A percentile compares a stretch with the other conserved stretches of the same genome.
phyloP scores from a whole-genome alignment of 345 rosid species.

The Gynandropsis gynandra region DNA sequence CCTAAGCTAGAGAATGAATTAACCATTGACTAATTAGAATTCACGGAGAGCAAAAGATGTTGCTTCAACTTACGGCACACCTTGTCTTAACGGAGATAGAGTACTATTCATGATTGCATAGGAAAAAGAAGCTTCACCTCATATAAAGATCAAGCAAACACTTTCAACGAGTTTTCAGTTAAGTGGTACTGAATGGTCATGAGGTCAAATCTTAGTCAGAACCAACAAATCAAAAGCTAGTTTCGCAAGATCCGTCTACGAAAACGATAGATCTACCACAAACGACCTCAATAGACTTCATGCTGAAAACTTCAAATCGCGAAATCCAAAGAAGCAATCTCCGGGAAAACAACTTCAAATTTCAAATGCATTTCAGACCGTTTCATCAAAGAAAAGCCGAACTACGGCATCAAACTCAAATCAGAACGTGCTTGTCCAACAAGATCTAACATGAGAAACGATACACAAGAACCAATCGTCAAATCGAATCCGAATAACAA shows the following conservation, averaged over 20 bases:
- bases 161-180: too few relatives aligned
- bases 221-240: conserved; percentile 13
- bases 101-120: too few relatives aligned
- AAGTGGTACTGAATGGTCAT: background rate
- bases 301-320: background rate
- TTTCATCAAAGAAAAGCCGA: background rate
- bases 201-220: conserved; percentile 1
- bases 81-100: background rate
- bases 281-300: background rate
- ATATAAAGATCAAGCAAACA: too few relatives aligned
- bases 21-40: too few relatives aligned
- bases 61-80: background rate
- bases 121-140: too few relatives aligned
- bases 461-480: conserved; percentile 12
- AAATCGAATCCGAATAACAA: conserved; percentile 1
- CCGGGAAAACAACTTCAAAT: background rate
- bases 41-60: too few relatives aligned
- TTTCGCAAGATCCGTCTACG: background rate
- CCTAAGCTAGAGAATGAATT: too few relatives aligned
- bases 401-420: background rate
- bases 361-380: background rate
- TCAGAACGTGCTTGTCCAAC: background rate
- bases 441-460: conserved; percentile 17
- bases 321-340: conserved; percentile 13
- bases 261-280: conserved; percentile 19